Conservation (phyloP, 371 early-diverging fungal genomes). For the Mortierella sp. region DNA sequence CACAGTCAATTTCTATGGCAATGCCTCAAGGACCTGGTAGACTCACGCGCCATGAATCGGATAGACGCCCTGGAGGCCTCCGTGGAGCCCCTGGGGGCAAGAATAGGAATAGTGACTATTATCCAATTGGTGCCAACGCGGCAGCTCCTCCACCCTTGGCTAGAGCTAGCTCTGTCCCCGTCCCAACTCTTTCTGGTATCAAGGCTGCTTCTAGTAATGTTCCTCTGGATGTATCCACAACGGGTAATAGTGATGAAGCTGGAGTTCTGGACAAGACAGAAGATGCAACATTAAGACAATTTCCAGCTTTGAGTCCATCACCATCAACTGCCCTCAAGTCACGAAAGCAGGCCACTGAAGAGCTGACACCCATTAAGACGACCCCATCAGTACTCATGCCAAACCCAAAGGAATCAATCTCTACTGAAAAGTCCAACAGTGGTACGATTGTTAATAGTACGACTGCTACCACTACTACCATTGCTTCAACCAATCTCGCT, state of each 20-base stretch:
- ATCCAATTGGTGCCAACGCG: conserved; percentile 11
- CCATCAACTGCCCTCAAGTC: neutral
- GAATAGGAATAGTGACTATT: conserved; percentile 44
- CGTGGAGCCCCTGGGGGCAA: conserved; percentile 20
- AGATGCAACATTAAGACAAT: conserved; percentile 37
- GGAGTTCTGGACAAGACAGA: conserved; percentile 24
- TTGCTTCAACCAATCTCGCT: conserved; percentile 2
- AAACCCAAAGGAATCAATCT: neutral
- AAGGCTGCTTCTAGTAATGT: conserved; percentile 15
- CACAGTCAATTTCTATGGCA: conserved; percentile 28
- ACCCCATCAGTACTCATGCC: conserved; percentile 8
- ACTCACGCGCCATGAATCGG: conserved; percentile 30
- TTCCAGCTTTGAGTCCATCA: neutral
- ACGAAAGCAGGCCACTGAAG: neutral
- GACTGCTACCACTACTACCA: neutral
- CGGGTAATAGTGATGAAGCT: neutral
- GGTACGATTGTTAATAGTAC: too few relatives aligned
- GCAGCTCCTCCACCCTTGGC: conserved; percentile 29
- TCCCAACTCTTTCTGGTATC: conserved; percentile 16
- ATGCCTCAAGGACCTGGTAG: conserved; percentile 38
- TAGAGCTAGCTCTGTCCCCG: conserved; percentile 42
- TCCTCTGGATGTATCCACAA: conserved; percentile 16
- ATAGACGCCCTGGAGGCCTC: conserved; percentile 15
- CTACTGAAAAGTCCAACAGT: too few relatives aligned
- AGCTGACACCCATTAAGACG: neutral